Evolutionary conservation across 2,329 filamentous ascomycete species (phyloP), one percentile per base, ranked within the genome.

Genomic region (Ophiostoma tasmaniense): DNA sequence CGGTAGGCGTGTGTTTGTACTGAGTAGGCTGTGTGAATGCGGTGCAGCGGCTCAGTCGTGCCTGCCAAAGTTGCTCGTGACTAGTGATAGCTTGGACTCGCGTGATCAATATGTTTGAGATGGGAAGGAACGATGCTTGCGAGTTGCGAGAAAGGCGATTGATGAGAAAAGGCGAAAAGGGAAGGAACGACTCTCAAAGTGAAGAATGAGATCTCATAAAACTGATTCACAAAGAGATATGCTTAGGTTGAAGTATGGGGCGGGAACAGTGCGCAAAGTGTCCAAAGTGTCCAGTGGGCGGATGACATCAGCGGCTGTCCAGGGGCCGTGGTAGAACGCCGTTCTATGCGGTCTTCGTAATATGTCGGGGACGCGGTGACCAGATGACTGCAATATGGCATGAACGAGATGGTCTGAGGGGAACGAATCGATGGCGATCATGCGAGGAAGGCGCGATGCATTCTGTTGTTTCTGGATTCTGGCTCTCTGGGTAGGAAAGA

Each of bases 281-380:
- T 42, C 13, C 39, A 42, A 33, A 33, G 33, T 33, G 37, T 13
- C 11, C 7, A 25, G 22, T 4, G 11, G 14, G 25, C 11, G 14
- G 55, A 61, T 61, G 55, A 61, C 55, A 61, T 61, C 55, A 61
- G 55, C 13, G 55, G 55, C 55, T 61, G 50, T 55, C 22, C 50
- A 61, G 55, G 55, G 55, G 50, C 50, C 50, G 50, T 55, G 50
- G n/a, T 22, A 25, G 50, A 55, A 55, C 50, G n/a, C 50, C 42
- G 17, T 45, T 13, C 25, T 55, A 55, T 55, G 50, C 50, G 50
- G n/a, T 20, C 42, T 50, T 7, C 14, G 42, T 55, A 55, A 25
- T 20, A 45, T 55, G 50, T 55, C 50, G 25, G n/a, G 25, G 25
- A 30, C 22, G 50, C n/a, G 50, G 13, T 8, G 50, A 55, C 10